Base-by-base conservation (phyloP, 768 basidiomycete species). In the Lentinula detonsa region DNA sequence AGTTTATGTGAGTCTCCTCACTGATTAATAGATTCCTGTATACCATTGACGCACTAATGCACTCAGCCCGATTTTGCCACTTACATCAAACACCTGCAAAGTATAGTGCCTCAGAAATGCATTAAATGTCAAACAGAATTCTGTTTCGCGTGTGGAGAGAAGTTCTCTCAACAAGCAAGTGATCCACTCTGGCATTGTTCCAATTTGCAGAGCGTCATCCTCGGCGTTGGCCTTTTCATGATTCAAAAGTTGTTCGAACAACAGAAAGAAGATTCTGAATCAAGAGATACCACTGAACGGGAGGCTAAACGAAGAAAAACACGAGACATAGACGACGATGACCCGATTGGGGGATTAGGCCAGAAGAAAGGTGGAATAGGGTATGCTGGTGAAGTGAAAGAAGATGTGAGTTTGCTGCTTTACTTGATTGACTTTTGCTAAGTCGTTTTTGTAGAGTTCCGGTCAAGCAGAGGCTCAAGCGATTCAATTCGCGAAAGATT, bases 191-290 rank as follows among this genome's bases (percentile, higher is more conserved):
- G 95, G 69, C 95, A 97, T 73, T 97, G 95, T 72, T 82, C 91
- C 5, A 90, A 92, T 68, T 71, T 96, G 39, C 90, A 97, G 74
- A 95, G 95, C 42, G 84, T 92, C 13, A 86, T 97, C 64, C 77
- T 98, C 5, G 95, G 95, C n/a, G 81, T 96, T 42, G 95, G 95
- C 8, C 81, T 96, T 48, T 85, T 85, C 39, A 93, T 93, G 85
- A 80, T 96, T 46, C 93, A 96, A 71, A 79, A 84, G 58, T 73
- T 81, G 39, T 95, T 88, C 68, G 84, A 88, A 43, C 84, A 86
- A 46, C 49, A 48, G 57, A 74, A 76, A 60, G 77, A 77, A 34
- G 62, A 70, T 21, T 35, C 66, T 16, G 74, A 75, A 42, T 63
- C 55, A 55, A 67, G 68, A 58, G 80, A 80, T 13, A 18, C 39